phyloP scores from a whole-genome alignment of 2,329 filamentous ascomycete species.

The Trichoderma guizhouense region DNA sequence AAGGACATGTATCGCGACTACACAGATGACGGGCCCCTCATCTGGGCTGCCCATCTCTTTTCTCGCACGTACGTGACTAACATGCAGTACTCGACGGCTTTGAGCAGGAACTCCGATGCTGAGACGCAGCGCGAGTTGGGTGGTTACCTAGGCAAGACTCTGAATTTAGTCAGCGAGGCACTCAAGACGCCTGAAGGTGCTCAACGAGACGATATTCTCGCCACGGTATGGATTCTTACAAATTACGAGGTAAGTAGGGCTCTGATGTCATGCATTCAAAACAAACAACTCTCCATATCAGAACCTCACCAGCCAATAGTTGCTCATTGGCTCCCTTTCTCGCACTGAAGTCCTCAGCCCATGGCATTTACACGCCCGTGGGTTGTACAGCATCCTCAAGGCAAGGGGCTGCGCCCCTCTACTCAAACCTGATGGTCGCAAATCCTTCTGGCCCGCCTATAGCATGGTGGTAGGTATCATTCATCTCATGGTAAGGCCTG shows the following conservation, averaged over 20 bases:
- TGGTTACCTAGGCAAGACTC: conserved; percentile 35
- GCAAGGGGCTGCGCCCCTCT: conserved; percentile 31
- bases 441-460: conserved; percentile 38
- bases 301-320: conserved; percentile 26
- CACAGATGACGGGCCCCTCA: conserved; percentile 32
- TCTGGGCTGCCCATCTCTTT: conserved; percentile 40
- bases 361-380: conserved; percentile 38
- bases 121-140: conserved; percentile 34
- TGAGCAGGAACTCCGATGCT: conserved; percentile 25
- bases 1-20: conserved; percentile 28
- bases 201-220: conserved; percentile 36
- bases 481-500: neutral
- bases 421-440: conserved; percentile 25
- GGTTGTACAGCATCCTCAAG: conserved; percentile 37
- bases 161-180: conserved; percentile 38
- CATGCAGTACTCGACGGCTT: conserved; percentile 31
- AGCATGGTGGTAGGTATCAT: conserved; percentile 37
- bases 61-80: conserved; percentile 40
- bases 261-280: too few species aligned
- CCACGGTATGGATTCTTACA: conserved; percentile 39
- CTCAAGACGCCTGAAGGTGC: conserved; percentile 30
- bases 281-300: neutral
- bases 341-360: conserved; percentile 27
- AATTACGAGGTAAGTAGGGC: conserved; percentile 36
- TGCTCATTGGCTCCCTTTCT: conserved; percentile 37